Conservation (phyloP, 1,139 yeast genomes). For the Yamadazyma diddensiae region DNA sequence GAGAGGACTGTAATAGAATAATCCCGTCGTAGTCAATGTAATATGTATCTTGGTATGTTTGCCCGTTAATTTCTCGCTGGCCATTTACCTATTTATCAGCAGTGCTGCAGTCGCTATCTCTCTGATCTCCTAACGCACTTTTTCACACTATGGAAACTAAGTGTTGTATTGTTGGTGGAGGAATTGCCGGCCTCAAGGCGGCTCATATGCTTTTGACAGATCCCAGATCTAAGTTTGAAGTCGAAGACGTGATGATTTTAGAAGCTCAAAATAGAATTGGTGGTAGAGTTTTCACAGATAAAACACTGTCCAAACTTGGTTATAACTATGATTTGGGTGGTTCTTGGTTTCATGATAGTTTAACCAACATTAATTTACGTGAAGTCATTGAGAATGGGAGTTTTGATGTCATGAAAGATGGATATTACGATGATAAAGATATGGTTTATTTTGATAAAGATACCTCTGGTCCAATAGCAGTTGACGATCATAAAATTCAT, state of each 20-base stretch:
- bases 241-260: constrained; percentile 35
- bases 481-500: constrained; percentile 24
- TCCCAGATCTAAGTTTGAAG: constrained; percentile 26
- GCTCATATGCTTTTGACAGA: constrained; percentile 53
- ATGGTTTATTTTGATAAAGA: constrained; percentile 49
- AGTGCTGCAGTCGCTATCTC: too few relatives aligned
- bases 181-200: constrained; percentile 78
- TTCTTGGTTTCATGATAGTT: constrained; percentile 85
- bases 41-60: too few relatives aligned
- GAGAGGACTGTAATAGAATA: too few relatives aligned
- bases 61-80: too few relatives aligned
- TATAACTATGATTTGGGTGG: constrained; percentile 72
- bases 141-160: constrained; percentile 5
- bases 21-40: too few relatives aligned
- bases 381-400: constrained; percentile 24
- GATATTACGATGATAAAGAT: constrained; percentile 53
- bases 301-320: constrained; percentile 30
- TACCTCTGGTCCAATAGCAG: constrained; percentile 25
- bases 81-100: too few relatives aligned
- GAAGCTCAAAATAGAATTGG: constrained; percentile 54
- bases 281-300: constrained; percentile 42
- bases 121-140: too few relatives aligned
- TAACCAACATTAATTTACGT: constrained; percentile 53
- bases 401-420: constrained; percentile 29
- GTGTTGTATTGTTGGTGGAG: constrained; percentile 67